Base-by-base conservation (phyloP, 2,329 filamentous ascomycete species). In the Cercospora sp. region DNA sequence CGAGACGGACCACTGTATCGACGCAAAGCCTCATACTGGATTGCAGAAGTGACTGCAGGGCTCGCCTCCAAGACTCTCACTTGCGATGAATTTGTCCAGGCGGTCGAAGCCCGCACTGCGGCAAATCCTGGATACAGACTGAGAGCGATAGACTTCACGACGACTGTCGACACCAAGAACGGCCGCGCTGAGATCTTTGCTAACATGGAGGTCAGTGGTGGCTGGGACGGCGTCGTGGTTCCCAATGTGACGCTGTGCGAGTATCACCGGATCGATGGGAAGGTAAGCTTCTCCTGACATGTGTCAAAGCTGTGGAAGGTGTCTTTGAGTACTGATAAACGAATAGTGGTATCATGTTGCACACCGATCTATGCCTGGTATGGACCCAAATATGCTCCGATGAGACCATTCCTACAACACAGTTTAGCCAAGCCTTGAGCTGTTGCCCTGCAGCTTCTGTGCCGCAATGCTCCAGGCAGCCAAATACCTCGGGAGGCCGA, bases 321-420 rank as follows among this genome's bases (percentile, higher is more conserved):
- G 23, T 26, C 8, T 23, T 30, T 9, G 10, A 58, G 23, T 13
- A 58, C 59, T 30, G 31, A 61, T 61, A 6, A n/a, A 6, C 8
- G n/a, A 9, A 61, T 20, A 63, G 61, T 69, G 67, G 67, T 64
- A 55, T 45, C 67, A 69, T 51, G 64, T 66, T 4, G 48, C 39
- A 23, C 67, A 69, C 48, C 26, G 60, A 42, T 66, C 67, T 23
- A 69, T 69, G 67, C 67, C 64, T 45, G 67, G 67, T 2, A 66
- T 69, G 60, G 64, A 69, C 20, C 63, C 63, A 12, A 68, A 60
- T 33, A 51, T 65, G 55, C 36, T 59, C 6, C 36, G 55, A 51
- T 59, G 63, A 65, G 31, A 12, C 18, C 20, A 3, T 7, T 23
- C 8, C 60, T 55, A 18, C n/a, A 23, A 13, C 9, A 53, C 16